A percentile compares a stretch with the other conserved stretches of the same genome.
Evolutionary conservation across 2,329 filamentous ascomycete species (phyloP).

Genomic region (Orbilia javanica): DNA sequence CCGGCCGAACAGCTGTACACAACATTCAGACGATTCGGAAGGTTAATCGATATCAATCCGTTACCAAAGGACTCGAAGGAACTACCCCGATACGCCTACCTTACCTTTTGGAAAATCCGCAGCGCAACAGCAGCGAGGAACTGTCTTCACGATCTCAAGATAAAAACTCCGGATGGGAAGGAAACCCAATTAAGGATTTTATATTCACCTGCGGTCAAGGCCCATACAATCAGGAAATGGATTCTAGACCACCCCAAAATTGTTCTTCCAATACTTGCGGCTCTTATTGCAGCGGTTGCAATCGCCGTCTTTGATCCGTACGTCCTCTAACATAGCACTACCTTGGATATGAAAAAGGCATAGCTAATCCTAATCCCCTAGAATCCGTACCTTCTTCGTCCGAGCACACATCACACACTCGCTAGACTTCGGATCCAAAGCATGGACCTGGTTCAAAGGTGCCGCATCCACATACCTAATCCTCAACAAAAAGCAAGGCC

Average conservation of each 20-base stretch:
- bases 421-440: constrained; percentile 79
- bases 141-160: constrained; percentile 86
- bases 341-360: background rate
- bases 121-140: constrained; percentile 90
- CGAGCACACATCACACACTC: constrained; percentile 85
- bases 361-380: constrained; percentile 57
- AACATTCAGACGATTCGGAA: constrained; percentile 89
- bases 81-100: constrained; percentile 80
- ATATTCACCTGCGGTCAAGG: constrained; percentile 83
- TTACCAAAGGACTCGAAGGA: constrained; percentile 90
- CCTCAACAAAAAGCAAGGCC: constrained; percentile 69
- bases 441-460: constrained; percentile 83
- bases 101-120: constrained; percentile 80
- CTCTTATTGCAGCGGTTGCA: constrained; percentile 82
- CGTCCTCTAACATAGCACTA: constrained; percentile 51
- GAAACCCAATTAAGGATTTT: constrained; percentile 80
- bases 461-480: constrained; percentile 77
- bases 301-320: constrained; percentile 89
- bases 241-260: constrained; percentile 86
- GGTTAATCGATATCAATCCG: constrained; percentile 84
- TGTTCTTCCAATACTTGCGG: constrained; percentile 84
- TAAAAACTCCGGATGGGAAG: constrained; percentile 72
- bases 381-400: constrained; percentile 90
- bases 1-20: constrained; percentile 89
- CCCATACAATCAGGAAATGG: constrained; percentile 88